Base-by-base conservation (phyloP, 1,284 basidiomycete species). In the Porogramme epimiltina region DNA sequence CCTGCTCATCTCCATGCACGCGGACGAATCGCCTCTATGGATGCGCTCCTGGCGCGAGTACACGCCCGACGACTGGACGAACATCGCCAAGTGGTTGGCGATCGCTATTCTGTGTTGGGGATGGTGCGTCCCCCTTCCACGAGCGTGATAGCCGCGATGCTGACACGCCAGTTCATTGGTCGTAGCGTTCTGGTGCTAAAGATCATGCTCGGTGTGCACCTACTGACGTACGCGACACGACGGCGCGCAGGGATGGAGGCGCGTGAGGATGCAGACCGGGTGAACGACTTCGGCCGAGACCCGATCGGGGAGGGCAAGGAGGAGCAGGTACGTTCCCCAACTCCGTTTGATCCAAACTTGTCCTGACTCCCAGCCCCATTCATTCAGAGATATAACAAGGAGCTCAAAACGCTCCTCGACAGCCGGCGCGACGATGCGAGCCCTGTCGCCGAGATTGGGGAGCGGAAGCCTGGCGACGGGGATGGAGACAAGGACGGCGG, bases 301-400 rank as follows among this genome's bases (percentile, higher is more conserved):
- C 89, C 91, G 0, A 91, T 97, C 18, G 95, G 93, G 5, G 91
- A 94, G 67, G 89, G 90, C 16, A 81, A 81, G 49, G 87, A 93
- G 52, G 94, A 98, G 70, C 85, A 82, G 66, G 91, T 90, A 55
- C 58, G 82, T 70, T 20, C 26, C 23, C 10, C n/a, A n/a, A n/a
- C n/a, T n/a, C n/a, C 8, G 8, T 4, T 24, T 8, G 15, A 31
- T 39, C 16, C 2, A 45, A 33, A 8, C n/a, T 23, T 28, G 38
- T 44, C 19, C 51, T 19, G 4, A 18, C 19, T 23, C 10, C 9
- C 20, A 16, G 36, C 23, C 3, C 22, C 28, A 20, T 49, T 31
- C 31, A 36, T 45, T 36, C 57, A 91, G 89, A 78, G 78, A 52
- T 95, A 95, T 65, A 92, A 93, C 67, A 84, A 82, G 51, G 85